Evolutionary conservation across 1,139 yeast genomes (phyloP).

Genomic region (Sugiyamaella neomexicana): DNA sequence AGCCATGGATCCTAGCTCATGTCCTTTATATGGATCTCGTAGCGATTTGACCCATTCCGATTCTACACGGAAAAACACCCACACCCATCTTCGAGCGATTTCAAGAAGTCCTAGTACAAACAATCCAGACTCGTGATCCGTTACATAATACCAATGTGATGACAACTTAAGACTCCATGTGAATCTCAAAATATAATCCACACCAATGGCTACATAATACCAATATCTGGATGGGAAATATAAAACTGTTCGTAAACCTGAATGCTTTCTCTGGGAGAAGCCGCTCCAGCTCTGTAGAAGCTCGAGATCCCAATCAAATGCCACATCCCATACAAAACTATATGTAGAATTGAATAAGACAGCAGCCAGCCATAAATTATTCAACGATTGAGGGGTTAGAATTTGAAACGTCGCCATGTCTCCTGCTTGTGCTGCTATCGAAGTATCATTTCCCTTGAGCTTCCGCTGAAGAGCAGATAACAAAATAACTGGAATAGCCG

Average conservation of each 20-base stretch:
- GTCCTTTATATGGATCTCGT: slow-evolving; percentile 17
- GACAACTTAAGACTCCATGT: slow-evolving; percentile 66
- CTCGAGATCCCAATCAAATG: slow-evolving; percentile 85
- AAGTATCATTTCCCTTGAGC: slow-evolving; percentile 16
- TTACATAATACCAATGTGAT: slow-evolving; percentile 36
- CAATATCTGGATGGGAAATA: slow-evolving; percentile 39
- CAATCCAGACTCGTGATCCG: slow-evolving; percentile 58
- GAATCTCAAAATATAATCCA: slow-evolving; percentile 67
- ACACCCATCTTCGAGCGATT: slow-evolving; percentile 77
- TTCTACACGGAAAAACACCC: slow-evolving; percentile 85
- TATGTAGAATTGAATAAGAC: slow-evolving; percentile 68
- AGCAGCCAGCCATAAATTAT: slow-evolving; percentile 51
- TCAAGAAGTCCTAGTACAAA: slow-evolving; percentile 70
- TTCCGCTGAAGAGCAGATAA: slow-evolving; percentile 26
- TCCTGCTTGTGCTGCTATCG: slow-evolving; percentile 17
- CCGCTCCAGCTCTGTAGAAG: slow-evolving; percentile 32
- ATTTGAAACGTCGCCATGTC: slow-evolving; percentile 14
- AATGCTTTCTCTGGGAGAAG: slow-evolving; percentile 21
- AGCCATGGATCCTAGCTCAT: slow-evolving; percentile 10
- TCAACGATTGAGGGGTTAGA: slow-evolving; percentile 28
- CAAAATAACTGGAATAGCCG: slow-evolving; percentile 63
- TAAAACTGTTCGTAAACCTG: slow-evolving; percentile 37
- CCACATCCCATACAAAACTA: slow-evolving; percentile 84
- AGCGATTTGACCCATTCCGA: slow-evolving; percentile 53
- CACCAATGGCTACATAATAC: slow-evolving; percentile 56